Conservation (phyloP, 257 asterid genomes). For the Vinca minor region DNA sequence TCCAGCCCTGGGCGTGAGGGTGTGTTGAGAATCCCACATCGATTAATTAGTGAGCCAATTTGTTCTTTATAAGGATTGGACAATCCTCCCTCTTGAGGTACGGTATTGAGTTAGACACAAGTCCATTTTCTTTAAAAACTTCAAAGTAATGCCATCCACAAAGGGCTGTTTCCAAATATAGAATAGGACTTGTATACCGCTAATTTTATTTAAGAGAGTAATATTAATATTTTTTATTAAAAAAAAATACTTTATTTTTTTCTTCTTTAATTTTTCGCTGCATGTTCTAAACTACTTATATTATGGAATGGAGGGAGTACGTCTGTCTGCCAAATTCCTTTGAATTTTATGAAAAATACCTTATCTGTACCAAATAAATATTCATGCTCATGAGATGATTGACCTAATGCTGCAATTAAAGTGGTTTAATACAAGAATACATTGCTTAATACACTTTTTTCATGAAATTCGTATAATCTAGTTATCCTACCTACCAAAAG, state of each 20-base stretch:
- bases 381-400: neutral
- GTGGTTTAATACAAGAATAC: neutral
- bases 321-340: neutral
- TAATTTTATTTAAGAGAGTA: no score
- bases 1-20: no score
- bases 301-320: no score
- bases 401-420: slow-evolving; percentile 4
- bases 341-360: neutral
- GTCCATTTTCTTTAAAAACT: slow-evolving; percentile 11
- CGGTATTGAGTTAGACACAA: no score
- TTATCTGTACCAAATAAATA: neutral
- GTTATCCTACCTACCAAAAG: neutral
- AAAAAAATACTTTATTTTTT: no score
- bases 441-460: neutral
- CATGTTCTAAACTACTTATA: no score
- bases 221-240: no score
- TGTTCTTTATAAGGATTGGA: no score
- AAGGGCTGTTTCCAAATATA: neutral
- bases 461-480: neutral
- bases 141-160: slow-evolving; percentile 1
- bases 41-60: no score
- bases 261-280: no score
- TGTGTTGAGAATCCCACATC: no score
- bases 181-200: neutral
- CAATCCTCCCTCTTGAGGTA: no score